Percentiles rank a stretch among this genome's conserved stretches.
Evolutionary conservation across 116 monocot genomes (phyloP).

Genomic region (Posidonia oceanica): DNA sequence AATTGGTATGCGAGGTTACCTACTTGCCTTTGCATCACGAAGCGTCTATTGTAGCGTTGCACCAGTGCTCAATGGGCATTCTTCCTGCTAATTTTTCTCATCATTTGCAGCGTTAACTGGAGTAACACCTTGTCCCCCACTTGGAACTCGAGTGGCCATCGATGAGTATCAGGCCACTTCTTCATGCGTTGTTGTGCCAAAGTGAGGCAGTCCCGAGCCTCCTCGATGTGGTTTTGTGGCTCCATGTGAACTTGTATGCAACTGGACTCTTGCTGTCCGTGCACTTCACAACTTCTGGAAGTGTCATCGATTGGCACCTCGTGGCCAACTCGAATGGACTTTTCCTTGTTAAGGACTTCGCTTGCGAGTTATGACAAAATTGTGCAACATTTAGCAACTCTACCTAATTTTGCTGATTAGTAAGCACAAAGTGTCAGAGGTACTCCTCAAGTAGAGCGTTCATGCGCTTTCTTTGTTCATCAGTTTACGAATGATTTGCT

Average conservation of each 20-base stretch:
- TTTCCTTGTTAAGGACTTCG: not conserved
- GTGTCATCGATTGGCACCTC: not conserved
- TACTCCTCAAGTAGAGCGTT: not conserved
- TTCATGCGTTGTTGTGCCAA: too few species aligned
- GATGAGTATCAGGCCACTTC: too few species aligned
- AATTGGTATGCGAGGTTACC: too few species aligned
- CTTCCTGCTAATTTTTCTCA: too few species aligned
- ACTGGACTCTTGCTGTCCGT: not conserved
- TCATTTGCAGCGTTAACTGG: too few species aligned
- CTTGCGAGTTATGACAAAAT: not conserved
- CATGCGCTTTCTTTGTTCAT: not conserved
- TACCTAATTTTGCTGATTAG: conserved; percentile 2
- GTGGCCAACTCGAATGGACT: not conserved
- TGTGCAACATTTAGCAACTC: not conserved
- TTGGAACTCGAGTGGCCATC: too few species aligned
- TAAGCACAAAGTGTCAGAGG: not conserved
- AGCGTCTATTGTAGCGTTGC: not conserved
- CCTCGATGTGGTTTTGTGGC: not conserved
- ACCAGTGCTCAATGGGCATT: too few species aligned
- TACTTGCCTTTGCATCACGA: too few species aligned
- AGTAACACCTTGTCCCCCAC: too few species aligned
- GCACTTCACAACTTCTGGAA: not conserved
- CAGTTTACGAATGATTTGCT: conserved; percentile 5
- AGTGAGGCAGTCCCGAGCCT: not conserved
- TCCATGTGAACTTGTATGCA: not conserved